Evolutionary conservation across 2,329 filamentous ascomycete species (phyloP).

Genomic region (Pseudopithomyces chartarum): DNA sequence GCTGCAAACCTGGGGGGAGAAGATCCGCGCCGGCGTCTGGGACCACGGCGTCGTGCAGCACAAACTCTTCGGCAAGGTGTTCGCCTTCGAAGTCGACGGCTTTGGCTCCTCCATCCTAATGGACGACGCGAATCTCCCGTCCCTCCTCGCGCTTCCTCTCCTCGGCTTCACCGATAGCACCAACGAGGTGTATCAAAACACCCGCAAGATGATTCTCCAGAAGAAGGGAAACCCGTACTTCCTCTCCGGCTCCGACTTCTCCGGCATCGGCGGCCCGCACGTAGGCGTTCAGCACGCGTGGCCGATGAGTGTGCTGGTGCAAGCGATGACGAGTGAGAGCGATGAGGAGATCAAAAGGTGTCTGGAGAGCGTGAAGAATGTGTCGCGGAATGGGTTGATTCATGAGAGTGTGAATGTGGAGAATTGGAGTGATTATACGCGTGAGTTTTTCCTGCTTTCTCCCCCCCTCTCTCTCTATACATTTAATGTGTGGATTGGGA

Average conservation of each 20-base stretch:
- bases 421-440: conserved; percentile 70
- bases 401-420: conserved; percentile 94
- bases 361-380: conserved; percentile 74
- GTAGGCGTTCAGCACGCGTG: conserved; percentile 90
- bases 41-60: conserved; percentile 82
- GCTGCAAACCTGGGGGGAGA: conserved; percentile 62
- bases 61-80: conserved; percentile 76
- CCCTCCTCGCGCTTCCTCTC: conserved; percentile 75
- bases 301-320: conserved; percentile 94
- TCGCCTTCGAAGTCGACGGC: conserved; percentile 87
- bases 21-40: conserved; percentile 77
- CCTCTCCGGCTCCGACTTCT: conserved; percentile 75
- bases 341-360: conserved; percentile 80
- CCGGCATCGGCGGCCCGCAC: conserved; percentile 83
- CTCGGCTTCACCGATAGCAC: conserved; percentile 72
- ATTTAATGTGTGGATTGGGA: neutral
- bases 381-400: conserved; percentile 77
- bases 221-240: conserved; percentile 87
- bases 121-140: conserved; percentile 89
- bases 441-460: conserved; percentile 50
- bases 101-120: conserved; percentile 83
- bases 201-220: conserved; percentile 78
- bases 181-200: conserved; percentile 83
- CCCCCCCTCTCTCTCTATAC: too few species aligned
- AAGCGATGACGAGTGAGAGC: conserved; percentile 84